phyloP scores from a whole-genome alignment of 495 filamentous ascomycete species.

The Penicillium daleae region DNA sequence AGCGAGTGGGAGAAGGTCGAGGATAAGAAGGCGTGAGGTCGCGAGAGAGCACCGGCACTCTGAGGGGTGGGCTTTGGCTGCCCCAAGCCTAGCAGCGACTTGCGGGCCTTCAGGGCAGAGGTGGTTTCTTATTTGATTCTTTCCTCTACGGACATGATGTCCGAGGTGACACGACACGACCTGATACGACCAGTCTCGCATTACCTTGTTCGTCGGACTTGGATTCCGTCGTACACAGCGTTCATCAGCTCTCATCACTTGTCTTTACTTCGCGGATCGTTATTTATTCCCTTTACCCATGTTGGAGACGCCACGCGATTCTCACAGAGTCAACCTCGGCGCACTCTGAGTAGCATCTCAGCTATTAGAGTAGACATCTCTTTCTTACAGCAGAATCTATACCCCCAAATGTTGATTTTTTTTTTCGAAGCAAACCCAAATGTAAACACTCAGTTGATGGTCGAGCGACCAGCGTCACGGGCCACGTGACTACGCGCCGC shows the following conservation, averaged over 20 bases:
- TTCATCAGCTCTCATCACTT: background rate
- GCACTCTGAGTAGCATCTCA: constrained; percentile 3
- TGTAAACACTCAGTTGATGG: background rate
- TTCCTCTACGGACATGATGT: background rate
- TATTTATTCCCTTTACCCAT: background rate
- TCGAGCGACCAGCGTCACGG: background rate
- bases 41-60: background rate
- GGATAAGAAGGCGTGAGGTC: constrained; percentile 26
- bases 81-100: background rate
- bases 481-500: constrained; percentile 28
- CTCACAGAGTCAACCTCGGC: background rate
- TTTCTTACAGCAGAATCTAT: background rate
- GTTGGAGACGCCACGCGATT: background rate
- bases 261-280: background rate
- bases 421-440: background rate
- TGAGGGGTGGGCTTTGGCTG: background rate
- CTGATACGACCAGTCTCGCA: background rate
- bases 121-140: background rate
- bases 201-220: background rate
- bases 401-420: constrained; percentile 6
- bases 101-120: background rate
- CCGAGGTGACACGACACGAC: constrained; percentile 6
- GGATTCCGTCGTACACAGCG: background rate
- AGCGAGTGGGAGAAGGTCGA: constrained; percentile 63
- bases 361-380: constrained; percentile 9